These are phyloP conservation scores for Naganishia vishniacii DNA, from an alignment of 768 basidiomycete species.

Conservation along the genomic window DNA sequence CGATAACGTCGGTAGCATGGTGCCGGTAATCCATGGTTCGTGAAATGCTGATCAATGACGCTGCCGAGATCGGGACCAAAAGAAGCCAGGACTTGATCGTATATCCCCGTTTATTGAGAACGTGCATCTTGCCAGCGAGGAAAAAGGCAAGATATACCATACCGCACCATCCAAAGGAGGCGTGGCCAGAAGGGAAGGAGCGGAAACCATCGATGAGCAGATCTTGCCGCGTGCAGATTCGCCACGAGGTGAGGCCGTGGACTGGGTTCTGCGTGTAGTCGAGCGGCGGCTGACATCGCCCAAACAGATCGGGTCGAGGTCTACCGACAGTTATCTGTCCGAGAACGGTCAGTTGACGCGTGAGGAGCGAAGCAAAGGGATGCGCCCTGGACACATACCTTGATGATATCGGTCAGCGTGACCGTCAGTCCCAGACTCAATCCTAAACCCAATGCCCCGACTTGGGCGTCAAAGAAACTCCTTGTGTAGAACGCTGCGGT, in stretches of 20 bases:
- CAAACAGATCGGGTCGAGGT: conserved; percentile 45
- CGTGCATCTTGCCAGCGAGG: conserved; percentile 28
- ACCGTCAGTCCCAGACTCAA: conserved; percentile 39
- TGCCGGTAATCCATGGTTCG: conserved; percentile 47
- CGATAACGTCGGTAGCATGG: conserved; percentile 39
- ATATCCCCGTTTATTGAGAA: conserved; percentile 30
- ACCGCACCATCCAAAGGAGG: conserved; percentile 44
- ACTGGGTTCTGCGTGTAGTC: conserved; percentile 37
- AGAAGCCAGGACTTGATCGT: conserved; percentile 46
- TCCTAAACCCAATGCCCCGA: conserved; percentile 38
- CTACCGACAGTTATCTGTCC: conserved; percentile 44
- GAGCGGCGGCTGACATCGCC: conserved; percentile 42
- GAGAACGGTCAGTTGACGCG: neutral
- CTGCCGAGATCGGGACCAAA: conserved; percentile 39
- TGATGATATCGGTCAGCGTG: conserved; percentile 46
- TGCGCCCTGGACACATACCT: conserved; percentile 31
- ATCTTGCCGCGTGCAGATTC: conserved; percentile 39
- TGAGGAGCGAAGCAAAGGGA: neutral
- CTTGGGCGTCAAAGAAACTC: conserved; percentile 33
- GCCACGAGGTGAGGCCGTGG: conserved; percentile 43
- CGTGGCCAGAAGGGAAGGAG: conserved; percentile 44
- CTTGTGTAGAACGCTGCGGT: conserved; percentile 28
- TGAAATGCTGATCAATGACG: conserved; percentile 36
- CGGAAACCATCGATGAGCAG: conserved; percentile 43
- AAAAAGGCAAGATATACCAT: conserved; percentile 43